Evolutionary conservation across 2,329 filamentous ascomycete species (phyloP), one percentile per base, ranked within the genome.

Genomic region (Phyllosticta citribraziliensis): DNA sequence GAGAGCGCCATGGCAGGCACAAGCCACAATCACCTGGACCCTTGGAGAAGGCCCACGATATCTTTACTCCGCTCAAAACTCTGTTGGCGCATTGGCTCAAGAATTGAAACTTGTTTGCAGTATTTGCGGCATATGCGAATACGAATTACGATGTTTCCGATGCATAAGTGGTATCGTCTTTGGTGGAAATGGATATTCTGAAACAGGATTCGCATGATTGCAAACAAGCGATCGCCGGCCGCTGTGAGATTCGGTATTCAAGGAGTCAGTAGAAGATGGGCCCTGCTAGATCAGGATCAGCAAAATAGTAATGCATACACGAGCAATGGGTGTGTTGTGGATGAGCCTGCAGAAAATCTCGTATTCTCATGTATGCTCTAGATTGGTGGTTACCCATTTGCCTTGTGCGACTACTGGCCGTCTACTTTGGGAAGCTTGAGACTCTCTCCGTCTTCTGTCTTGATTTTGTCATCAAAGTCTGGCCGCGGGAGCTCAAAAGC

Each of bases 401-500:
- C 12, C n/a, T 47, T n/a, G 40, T n/a, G 14, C 14, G 4, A 24
- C 17, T 19, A 61, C 50, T 61, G 56, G 19, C 61, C 61, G 19
- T 69, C 65, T 1, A 60, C 65, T 63, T 70, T 73, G 25, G 77
- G 73, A 71, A 80, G 79, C 64, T 79, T 78, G 56, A 89, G 70
- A 68, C 82, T 83, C 66, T 84, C 80, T 47, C 80, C 83, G 62
- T 86, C 83, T 30, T 78, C 74, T 64, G 77, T 76, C 55, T 80
- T 74, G 14, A 74, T 76, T 6, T 69, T 65, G 62, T 79, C 75
- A 8, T 74, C 71, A 66, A 74, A 80, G 19, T 78, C 74, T 5
- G 79, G 85, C 51, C 88, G 78, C 5, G 81, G 83, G 24, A 96
- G 74, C 78, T 96, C 91, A 25, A 90, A 76, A 0, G 78, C 87